phyloP scores from a whole-genome alignment of 768 basidiomycete species.

The Holtermanniella nyarrowii region DNA sequence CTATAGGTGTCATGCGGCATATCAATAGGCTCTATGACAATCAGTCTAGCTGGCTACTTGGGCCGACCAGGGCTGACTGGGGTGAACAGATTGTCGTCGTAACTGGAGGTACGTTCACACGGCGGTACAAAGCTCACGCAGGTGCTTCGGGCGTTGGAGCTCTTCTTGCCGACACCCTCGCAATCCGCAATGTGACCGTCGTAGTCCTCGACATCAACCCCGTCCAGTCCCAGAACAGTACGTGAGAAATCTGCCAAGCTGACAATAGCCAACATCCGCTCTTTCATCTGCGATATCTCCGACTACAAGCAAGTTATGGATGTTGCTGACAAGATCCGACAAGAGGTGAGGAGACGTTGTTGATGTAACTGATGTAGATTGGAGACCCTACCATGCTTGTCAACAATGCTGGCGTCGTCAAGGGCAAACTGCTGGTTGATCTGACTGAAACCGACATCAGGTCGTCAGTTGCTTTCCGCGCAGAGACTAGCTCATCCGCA shows the following conservation, averaged over 20 bases:
- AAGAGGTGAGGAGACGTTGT: slow-evolving; percentile 52
- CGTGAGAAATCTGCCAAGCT: not conserved
- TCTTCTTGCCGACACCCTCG: slow-evolving; percentile 75
- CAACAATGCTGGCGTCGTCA: slow-evolving; percentile 91
- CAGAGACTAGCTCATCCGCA: slow-evolving; percentile 35
- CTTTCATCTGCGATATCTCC: slow-evolving; percentile 85
- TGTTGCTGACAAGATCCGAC: slow-evolving; percentile 59
- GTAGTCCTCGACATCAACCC: slow-evolving; percentile 78
- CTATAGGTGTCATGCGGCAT: slow-evolving; percentile 61
- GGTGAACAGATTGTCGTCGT: slow-evolving; percentile 77
- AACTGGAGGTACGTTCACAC: slow-evolving; percentile 61
- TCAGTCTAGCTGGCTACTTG: slow-evolving; percentile 53
- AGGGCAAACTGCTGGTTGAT: slow-evolving; percentile 77
- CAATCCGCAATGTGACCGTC: slow-evolving; percentile 67
- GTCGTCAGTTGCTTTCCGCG: slow-evolving; percentile 49
- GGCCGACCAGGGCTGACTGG: slow-evolving; percentile 64
- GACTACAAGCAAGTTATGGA: slow-evolving; percentile 74
- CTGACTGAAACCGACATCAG: slow-evolving; percentile 63
- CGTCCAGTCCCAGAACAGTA: slow-evolving; percentile 44
- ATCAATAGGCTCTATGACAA: slow-evolving; percentile 64
- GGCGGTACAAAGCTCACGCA: slow-evolving; percentile 32
- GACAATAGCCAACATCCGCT: slow-evolving; percentile 59
- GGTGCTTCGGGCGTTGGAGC: slow-evolving; percentile 85
- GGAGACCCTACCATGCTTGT: slow-evolving; percentile 81
- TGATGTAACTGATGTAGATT: slow-evolving; percentile 46